Percentiles rank a stretch among this genome's conserved stretches.
Conservation (phyloP, 306 rosid genomes). For the Herpetospermum pedunculosum region DNA sequence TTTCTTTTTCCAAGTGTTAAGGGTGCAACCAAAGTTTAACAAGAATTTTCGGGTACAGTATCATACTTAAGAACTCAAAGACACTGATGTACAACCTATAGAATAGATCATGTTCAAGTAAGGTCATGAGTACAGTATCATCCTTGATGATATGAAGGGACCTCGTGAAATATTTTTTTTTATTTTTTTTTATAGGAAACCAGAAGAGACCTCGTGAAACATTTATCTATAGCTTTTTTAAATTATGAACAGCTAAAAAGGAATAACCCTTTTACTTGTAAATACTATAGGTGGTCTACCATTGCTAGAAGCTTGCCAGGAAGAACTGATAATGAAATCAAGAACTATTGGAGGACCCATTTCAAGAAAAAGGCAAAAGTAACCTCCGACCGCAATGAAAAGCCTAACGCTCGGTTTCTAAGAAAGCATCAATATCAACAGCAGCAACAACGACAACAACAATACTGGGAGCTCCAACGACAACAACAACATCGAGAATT, state of each 20-base stretch:
- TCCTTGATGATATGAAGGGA: not conserved
- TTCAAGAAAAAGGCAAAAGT: conserved; percentile 61
- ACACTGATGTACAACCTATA: not conserved
- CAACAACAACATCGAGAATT: conserved; percentile 11
- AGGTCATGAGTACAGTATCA: not conserved
- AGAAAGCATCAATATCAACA: conserved; percentile 40
- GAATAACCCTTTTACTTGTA: not conserved
- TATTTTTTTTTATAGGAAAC: no score
- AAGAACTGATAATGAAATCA: conserved; percentile 89
- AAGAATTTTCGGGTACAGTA: not conserved
- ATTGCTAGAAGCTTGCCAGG: conserved; percentile 91
- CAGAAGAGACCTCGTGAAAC: not conserved
- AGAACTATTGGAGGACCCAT: conserved; percentile 90
- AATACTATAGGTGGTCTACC: conserved; percentile 70
- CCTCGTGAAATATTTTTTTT: not conserved
- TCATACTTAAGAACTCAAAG: not conserved
- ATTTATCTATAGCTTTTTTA: not conserved
- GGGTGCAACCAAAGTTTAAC: not conserved
- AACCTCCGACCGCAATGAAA: conserved; percentile 37
- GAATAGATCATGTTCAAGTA: not conserved
- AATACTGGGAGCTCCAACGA: conserved; percentile 1
- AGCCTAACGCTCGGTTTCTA: conserved; percentile 41
- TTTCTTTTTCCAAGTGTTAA: not conserved
- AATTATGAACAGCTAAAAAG: not conserved
- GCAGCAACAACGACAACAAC: conserved; percentile 3